Percentiles rank a stretch among this genome's conserved stretches.
phyloP scores from a whole-genome alignment of 257 asterid genomes.

The Handroanthus guayacan region DNA sequence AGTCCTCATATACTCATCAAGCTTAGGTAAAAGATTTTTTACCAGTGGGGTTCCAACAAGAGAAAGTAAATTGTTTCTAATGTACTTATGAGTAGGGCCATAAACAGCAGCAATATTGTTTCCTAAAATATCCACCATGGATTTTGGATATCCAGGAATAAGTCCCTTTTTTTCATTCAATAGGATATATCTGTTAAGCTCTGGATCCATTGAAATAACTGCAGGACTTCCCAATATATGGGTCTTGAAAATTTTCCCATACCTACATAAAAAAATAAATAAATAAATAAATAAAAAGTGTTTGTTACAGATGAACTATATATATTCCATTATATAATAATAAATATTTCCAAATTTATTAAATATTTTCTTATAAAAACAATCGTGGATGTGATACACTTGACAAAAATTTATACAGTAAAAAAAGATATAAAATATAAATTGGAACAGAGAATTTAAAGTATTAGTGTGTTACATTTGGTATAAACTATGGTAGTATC shows the following conservation, averaged over 20 bases:
- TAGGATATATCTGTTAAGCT: conserved; percentile 69
- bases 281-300: background rate
- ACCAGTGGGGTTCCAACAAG: conserved; percentile 63
- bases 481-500: no score
- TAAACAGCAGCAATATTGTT: conserved; percentile 74
- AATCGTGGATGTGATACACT: no score
- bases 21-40: conserved; percentile 57
- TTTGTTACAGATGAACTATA: no score
- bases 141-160: conserved; percentile 88
- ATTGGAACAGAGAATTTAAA: no score
- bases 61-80: conserved; percentile 67
- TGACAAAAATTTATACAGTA: no score
- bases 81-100: conserved; percentile 68
- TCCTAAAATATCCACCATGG: conserved; percentile 87
- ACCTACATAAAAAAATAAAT: conserved; percentile 43
- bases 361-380: no score
- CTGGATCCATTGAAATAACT: conserved; percentile 85
- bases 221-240: conserved; percentile 90
- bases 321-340: no score
- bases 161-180: conserved; percentile 78
- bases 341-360: no score
- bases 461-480: no score
- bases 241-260: conserved; percentile 80
- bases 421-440: no score
- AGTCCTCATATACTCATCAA: conserved; percentile 60